phyloP scores from a whole-genome alignment of 148 eudicot species.

The Vaccinium vitisidaea region DNA sequence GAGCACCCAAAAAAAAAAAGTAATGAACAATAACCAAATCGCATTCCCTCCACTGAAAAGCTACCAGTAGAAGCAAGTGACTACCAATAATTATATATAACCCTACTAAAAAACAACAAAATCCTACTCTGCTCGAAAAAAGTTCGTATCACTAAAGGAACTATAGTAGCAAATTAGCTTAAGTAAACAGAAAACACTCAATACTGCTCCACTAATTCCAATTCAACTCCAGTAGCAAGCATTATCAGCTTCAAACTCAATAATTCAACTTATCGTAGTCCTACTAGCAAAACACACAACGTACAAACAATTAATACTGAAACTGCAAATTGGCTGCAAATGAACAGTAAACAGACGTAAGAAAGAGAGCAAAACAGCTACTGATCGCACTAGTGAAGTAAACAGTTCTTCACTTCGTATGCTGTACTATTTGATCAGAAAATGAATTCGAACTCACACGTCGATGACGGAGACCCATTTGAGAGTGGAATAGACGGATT shows the following conservation, averaged over 20 bases:
- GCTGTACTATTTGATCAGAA: not conserved
- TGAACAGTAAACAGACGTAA: not conserved
- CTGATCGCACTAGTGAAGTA: not conserved
- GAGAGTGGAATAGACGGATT: conserved; percentile 84
- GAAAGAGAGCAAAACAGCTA: not conserved
- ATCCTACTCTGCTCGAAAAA: not conserved
- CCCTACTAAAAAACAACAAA: not conserved
- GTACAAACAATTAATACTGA: not conserved
- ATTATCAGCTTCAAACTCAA: not conserved
- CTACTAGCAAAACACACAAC: not conserved
- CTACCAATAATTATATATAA: not conserved
- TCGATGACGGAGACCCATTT: conserved; percentile 89
- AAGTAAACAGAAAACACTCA: too few species aligned
- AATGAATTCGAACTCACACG: conserved; percentile 43
- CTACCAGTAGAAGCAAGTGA: not conserved
- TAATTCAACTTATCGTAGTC: not conserved
- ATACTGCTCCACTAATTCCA: not conserved
- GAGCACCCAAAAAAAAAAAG: not conserved
- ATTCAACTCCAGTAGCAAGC: not conserved
- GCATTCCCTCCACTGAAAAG: not conserved
- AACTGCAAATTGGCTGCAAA: not conserved
- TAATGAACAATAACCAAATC: not conserved
- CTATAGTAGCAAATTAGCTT: not conserved
- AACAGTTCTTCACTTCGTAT: not conserved
- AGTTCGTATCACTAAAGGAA: not conserved